phyloP scores from a whole-genome alignment of 805 yeast genomes.

The Scheffersomyces amazonensis region DNA sequence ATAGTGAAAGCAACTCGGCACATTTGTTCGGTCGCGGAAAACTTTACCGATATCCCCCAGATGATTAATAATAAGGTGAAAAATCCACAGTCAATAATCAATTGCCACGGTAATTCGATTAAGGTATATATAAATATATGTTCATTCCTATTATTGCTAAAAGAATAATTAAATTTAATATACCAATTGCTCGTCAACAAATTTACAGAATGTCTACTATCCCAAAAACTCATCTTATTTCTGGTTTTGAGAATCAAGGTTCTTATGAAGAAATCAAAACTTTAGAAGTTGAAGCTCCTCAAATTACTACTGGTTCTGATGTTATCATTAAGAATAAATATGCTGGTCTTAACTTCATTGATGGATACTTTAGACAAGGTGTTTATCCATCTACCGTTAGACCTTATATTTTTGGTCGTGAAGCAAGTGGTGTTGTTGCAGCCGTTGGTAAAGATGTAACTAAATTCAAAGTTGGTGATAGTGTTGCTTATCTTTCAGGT shows the following conservation, averaged over 20 bases:
- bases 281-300: slow-evolving; percentile 55
- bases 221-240: slow-evolving; percentile 58
- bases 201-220: slow-evolving; percentile 12
- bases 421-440: slow-evolving; percentile 68
- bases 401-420: slow-evolving; percentile 73
- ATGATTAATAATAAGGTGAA: too few relatives aligned
- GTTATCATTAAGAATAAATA: slow-evolving; percentile 70
- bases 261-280: slow-evolving; percentile 52
- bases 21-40: too few relatives aligned
- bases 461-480: slow-evolving; percentile 63
- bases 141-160: too few relatives aligned
- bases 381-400: slow-evolving; percentile 51
- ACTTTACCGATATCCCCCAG: too few relatives aligned
- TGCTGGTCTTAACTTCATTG: slow-evolving; percentile 82
- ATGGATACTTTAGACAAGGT: slow-evolving; percentile 79
- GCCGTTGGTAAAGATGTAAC: slow-evolving; percentile 59
- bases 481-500: slow-evolving; percentile 54
- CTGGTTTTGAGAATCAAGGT: slow-evolving; percentile 55
- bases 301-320: slow-evolving; percentile 47
- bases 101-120: too few relatives aligned
- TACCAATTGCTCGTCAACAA: not conserved
- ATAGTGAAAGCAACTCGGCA: too few relatives aligned
- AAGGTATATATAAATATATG: too few relatives aligned
- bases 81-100: too few relatives aligned
- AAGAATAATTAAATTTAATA: too few relatives aligned